These are phyloP conservation scores for Chamaecyparis obtusa DNA, from an alignment of 75 land plant species.

Conservation along the genomic window DNA sequence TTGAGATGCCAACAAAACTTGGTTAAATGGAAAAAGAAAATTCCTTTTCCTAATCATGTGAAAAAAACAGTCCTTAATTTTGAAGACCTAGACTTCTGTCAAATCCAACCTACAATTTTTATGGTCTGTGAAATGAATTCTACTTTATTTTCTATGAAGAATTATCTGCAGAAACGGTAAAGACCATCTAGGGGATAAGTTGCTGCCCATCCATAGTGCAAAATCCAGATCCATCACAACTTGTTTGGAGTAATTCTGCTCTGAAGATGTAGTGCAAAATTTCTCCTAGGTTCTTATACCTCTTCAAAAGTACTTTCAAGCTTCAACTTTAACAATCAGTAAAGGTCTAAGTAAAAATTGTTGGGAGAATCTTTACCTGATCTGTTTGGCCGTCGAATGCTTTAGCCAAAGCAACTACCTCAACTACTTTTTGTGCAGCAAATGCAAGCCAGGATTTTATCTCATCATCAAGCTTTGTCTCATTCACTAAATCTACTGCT, in stretches of 20 bases:
- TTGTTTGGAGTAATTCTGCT: background rate
- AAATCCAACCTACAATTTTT: background rate
- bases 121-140: background rate
- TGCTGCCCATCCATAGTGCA: background rate
- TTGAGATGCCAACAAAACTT: background rate
- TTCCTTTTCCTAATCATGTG: background rate
- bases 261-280: background rate
- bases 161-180: background rate
- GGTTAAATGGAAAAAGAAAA: background rate
- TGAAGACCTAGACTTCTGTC: background rate
- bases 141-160: background rate
- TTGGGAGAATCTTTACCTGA: constrained; percentile 35
- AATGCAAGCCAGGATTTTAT: constrained; percentile 84
- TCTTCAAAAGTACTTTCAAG: background rate
- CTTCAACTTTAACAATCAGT: background rate
- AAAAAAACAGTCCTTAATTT: background rate
- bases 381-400: constrained; percentile 62
- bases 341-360: background rate
- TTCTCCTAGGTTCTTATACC: background rate
- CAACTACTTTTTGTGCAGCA: constrained; percentile 80
- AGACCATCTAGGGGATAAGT: background rate
- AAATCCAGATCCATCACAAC: background rate
- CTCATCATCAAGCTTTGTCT: constrained; percentile 73
- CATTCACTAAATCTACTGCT: constrained; percentile 79
- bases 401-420: constrained; percentile 74